Evolutionary conservation across 495 filamentous ascomycete species (phyloP).

Genomic region (Thozetella sp.): DNA sequence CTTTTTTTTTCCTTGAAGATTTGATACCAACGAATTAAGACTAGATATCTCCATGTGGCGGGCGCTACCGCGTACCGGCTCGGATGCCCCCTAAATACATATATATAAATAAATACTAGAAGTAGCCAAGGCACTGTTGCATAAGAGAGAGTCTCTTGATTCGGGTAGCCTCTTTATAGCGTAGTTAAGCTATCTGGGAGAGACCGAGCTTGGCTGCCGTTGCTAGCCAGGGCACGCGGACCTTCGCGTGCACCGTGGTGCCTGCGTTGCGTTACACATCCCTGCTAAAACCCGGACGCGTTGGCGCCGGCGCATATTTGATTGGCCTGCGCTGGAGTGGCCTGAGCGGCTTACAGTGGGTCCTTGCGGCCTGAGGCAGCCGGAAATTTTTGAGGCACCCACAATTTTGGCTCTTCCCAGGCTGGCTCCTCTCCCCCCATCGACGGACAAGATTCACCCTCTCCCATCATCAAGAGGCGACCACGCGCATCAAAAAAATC

Average conservation of each 20-base stretch:
- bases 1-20: not conserved
- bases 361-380: constrained; percentile 5
- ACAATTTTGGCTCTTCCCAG: constrained; percentile 3
- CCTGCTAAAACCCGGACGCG: not conserved
- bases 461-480: constrained; percentile 53
- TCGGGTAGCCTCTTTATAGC: too few species aligned
- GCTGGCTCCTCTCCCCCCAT: constrained; percentile 2
- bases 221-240: too few species aligned
- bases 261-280: too few species aligned
- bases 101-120: not conserved
- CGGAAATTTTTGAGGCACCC: not conserved
- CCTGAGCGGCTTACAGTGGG: not conserved
- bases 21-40: not conserved
- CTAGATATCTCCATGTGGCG: not conserved
- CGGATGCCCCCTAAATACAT: not conserved
- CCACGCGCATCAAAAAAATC: constrained; percentile 56
- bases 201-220: too few species aligned
- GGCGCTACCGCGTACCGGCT: too few species aligned
- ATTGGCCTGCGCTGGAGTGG: not conserved
- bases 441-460: constrained; percentile 19
- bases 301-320: not conserved
- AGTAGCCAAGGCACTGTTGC: too few species aligned
- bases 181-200: too few species aligned
- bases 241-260: too few species aligned
- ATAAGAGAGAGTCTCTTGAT: too few species aligned